Conservation (phyloP, 2,329 filamentous ascomycete genomes). For the Pyrenochaeta sp. region DNA sequence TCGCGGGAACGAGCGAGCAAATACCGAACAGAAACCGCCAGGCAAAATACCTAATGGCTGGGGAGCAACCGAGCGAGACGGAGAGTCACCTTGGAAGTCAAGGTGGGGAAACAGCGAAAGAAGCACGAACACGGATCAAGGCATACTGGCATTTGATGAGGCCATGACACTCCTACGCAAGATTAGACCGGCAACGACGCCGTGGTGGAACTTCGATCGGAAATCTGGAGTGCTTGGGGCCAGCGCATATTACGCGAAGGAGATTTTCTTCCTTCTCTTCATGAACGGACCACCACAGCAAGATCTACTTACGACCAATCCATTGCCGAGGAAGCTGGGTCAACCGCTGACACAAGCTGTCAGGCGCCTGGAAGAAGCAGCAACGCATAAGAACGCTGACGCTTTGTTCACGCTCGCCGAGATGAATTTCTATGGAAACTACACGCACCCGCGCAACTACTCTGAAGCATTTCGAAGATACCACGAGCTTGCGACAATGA, state of each 20-base stretch:
- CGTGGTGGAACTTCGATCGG: conserved; percentile 55
- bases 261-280: conserved; percentile 70
- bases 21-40: conserved; percentile 36
- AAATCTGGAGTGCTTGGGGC: conserved; percentile 67
- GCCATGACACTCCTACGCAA: conserved; percentile 52
- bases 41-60: conserved; percentile 21
- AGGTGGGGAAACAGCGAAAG: conserved; percentile 27
- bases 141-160: conserved; percentile 45
- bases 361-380: conserved; percentile 66
- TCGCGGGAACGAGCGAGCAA: conserved; percentile 28
- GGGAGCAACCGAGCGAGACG: conserved; percentile 19
- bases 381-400: conserved; percentile 71
- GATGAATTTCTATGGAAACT: conserved; percentile 97
- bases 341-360: conserved; percentile 66
- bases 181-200: conserved; percentile 51
- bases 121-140: conserved; percentile 24
- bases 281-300: conserved; percentile 67
- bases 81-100: conserved; percentile 28
- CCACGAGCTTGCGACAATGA: conserved; percentile 74
- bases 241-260: conserved; percentile 67
- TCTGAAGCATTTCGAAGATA: conserved; percentile 82
- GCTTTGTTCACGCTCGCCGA: conserved; percentile 90
- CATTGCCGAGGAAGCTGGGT: conserved; percentile 55
- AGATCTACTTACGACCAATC: conserved; percentile 50
- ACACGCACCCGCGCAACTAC: conserved; percentile 84